Base-by-base conservation (phyloP, 352 stramenopile genomes). In the Pythium guiyangense region DNA sequence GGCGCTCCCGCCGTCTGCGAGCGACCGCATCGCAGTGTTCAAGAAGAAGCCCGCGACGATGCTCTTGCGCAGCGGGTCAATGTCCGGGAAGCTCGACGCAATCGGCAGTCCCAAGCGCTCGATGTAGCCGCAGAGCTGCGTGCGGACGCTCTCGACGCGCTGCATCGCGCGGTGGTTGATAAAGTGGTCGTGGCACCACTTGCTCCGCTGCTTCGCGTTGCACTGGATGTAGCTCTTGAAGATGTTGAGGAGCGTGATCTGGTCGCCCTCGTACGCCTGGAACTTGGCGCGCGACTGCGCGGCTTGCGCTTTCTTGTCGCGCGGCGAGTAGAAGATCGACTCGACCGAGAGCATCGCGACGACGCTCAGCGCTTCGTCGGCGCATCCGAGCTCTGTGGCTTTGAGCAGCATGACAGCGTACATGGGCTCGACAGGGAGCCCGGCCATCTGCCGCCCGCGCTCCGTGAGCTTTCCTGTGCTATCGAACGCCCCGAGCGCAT, bases 321-420 rank as follows among this genome's bases (percentile, higher is more conserved):
- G 70, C 40, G 85, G 85, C 27, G 81, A 92, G 56, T 89, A 94
- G 63, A 96, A 96, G 47, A 96, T 91, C 12, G 80, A 91, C 61
- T 97, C 89, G 18, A 96, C 86, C 26, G 78, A 93, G 26, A 96
- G 70, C 89, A 97, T 97, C 15, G 87, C 79, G 17, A 93, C 87
- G 9, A 97, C 83, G 42, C 74, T 95, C 37, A 96, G 66, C 22
- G 86, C 84, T 62, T 96, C 85, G 44, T 94, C 77, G 1, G 76
- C 83, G 57, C 89, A 97, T 8, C 68, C 72, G 18, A 96, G 60
- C 34, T 92, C 83, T 4, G 79, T 76, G 2, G 87, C 63, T 58
- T 93, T 85, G 26, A 97, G 59, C 40, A 97, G 63, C 81, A 94
- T 95, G 17, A 96, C 90, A 11, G 84, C 83, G 51, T 87, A 93